Percentiles rank a stretch among this genome's conserved stretches.
Evolutionary conservation across 768 basidiomycete genomes (phyloP).

Genomic region (Cystobasidiopsis lactophilus): DNA sequence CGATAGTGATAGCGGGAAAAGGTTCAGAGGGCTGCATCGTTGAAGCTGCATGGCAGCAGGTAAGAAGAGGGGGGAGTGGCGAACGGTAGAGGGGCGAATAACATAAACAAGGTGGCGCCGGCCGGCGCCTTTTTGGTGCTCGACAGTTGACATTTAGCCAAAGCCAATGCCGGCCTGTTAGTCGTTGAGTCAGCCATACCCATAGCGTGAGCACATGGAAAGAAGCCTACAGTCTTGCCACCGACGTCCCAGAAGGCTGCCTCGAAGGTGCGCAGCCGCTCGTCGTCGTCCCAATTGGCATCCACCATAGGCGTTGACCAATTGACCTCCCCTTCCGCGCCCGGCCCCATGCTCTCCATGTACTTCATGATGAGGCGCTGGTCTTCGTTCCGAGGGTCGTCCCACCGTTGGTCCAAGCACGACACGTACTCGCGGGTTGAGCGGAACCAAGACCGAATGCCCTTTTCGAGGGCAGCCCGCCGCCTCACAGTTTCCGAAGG

Average conservation of each 20-base stretch:
- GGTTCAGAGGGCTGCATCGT: no score
- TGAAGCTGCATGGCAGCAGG: no score
- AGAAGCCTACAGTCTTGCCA: neutral
- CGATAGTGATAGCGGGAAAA: no score
- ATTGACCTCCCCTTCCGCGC: neutral
- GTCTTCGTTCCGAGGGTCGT: conserved; percentile 9
- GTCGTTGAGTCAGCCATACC: no score
- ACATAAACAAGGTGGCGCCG: no score
- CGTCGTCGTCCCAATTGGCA: neutral
- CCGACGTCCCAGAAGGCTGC: neutral
- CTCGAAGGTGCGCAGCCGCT: neutral
- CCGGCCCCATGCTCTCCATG: neutral
- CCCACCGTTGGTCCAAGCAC: conserved; percentile 9
- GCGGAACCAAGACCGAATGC: conserved; percentile 19
- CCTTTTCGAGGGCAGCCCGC: conserved; percentile 20
- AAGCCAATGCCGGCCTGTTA: no score
- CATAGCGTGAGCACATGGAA: no score
- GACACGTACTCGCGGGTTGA: conserved; percentile 7
- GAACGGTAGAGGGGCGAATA: no score
- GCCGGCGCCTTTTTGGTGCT: no score
- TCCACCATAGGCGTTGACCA: neutral
- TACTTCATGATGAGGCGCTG: neutral
- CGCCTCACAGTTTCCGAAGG: conserved; percentile 13
- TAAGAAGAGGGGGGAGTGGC: no score
- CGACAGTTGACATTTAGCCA: no score